Evolutionary conservation across 2,329 filamentous ascomycete species (phyloP), one percentile per base, ranked within the genome.

Genomic region (Corinectria fuckeliana): DNA sequence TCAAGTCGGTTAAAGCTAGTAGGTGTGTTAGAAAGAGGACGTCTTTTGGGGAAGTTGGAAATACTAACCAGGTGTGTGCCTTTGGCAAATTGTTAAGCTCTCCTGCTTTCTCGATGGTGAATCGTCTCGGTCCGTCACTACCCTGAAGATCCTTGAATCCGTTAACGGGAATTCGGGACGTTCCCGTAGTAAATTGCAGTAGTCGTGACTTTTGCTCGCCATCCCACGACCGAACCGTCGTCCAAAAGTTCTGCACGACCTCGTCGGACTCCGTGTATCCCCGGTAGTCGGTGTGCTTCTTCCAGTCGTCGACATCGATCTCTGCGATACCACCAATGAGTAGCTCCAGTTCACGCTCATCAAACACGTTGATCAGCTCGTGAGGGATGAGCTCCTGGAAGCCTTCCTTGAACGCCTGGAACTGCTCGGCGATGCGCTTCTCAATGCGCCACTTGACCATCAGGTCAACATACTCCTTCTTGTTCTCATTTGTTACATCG

Each of bases 371-470:
- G 78, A 99, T 93, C 50, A 99, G 85, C 73, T 99, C 95, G 55
- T 93, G 88, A 3, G 95, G 95, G 60, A 99, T 98, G 34, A 99
- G 86, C 81, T 99, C 95, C 74, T 98, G 92, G 84, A 99, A 99
- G 4, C 95, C 95, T 61, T 92, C 90, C 75, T 97, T 94, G 80
- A 99, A 99, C 14, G 95, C 94, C 73, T 96, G 92, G 84, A 99
- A 99, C 76, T 99, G 95, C 76, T 98, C 94, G 66, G 96, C 91
- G 55, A 99, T 96, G 68, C 95, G 92, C 82, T 98, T 98, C 80
- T 97, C 91, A 68, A 99, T 99, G 69, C 96, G 92, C 95, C 95
- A 99, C 80, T 98, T 96, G 45, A 96, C 97, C 81, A 99, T 97
- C 67, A 99, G 84, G 69, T 99, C 95, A 64, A 99, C 92, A 72